Percentiles rank a stretch among this genome's conserved stretches.
Evolutionary conservation across 1,284 basidiomycete genomes (phyloP).

Genomic region (Apiotrichum gracile): DNA sequence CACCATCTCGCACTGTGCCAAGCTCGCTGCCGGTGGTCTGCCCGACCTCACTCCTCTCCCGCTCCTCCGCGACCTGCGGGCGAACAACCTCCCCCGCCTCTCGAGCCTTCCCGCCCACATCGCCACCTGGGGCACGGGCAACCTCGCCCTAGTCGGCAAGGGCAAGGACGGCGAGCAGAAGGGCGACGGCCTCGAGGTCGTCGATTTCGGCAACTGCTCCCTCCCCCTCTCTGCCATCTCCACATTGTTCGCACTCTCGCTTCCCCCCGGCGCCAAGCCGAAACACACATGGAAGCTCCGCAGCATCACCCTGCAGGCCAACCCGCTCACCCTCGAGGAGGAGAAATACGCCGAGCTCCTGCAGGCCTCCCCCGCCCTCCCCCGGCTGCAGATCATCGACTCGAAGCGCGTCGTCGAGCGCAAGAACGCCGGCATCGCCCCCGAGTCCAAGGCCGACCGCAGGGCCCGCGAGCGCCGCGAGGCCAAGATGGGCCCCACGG

Average conservation of each 20-base stretch:
- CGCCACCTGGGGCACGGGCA: constrained; percentile 36
- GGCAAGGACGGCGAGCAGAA: not conserved
- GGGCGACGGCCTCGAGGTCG: constrained; percentile 39
- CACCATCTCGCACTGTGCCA: constrained; percentile 42
- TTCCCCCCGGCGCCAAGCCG: not conserved
- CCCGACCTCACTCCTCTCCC: constrained; percentile 38
- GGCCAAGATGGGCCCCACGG: constrained; percentile 31
- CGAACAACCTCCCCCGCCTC: constrained; percentile 40
- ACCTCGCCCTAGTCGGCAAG: constrained; percentile 21
- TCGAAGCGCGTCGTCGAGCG: constrained; percentile 39
- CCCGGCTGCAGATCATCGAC: constrained; percentile 44
- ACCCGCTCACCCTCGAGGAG: constrained; percentile 31
- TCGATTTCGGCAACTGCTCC: constrained; percentile 43
- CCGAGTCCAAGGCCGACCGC: constrained; percentile 27
- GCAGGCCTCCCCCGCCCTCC: constrained; percentile 26
- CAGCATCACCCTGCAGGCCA: constrained; percentile 36
- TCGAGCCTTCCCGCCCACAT: constrained; percentile 31
- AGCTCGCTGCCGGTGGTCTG: constrained; percentile 24
- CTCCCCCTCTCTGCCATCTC: constrained; percentile 24
- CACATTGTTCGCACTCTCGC: constrained; percentile 18
- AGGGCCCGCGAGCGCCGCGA: constrained; percentile 24
- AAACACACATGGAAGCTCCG: constrained; percentile 23
- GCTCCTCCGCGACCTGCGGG: constrained; percentile 40
- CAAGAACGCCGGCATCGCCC: constrained; percentile 30
- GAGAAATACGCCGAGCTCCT: constrained; percentile 32